Evolutionary conservation across 1,284 basidiomycete genomes (phyloP).

Genomic region (Sporisorium exsertum): DNA sequence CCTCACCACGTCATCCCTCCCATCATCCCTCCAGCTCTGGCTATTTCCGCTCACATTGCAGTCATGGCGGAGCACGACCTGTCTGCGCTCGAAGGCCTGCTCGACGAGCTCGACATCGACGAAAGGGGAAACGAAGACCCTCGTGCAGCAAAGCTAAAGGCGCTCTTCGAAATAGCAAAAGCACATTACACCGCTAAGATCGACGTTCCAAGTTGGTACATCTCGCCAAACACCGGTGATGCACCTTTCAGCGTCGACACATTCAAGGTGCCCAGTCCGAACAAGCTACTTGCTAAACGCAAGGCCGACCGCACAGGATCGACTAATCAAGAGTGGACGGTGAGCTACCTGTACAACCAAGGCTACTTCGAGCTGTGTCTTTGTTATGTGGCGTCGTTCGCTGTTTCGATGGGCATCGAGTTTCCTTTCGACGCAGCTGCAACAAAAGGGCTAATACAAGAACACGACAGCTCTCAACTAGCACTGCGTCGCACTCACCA

Average conservation of each 20-base stretch:
- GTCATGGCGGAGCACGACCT: slow-evolving; percentile 37
- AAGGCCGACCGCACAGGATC: slow-evolving; percentile 23
- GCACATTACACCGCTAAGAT: slow-evolving; percentile 40
- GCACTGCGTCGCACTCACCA: slow-evolving; percentile 22
- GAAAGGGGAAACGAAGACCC: slow-evolving; percentile 29
- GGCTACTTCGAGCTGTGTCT: slow-evolving; percentile 38
- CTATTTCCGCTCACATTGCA: not conserved
- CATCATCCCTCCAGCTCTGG: not conserved
- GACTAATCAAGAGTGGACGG: slow-evolving; percentile 44
- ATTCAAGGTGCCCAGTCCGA: slow-evolving; percentile 16
- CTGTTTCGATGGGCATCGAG: slow-evolving; percentile 25
- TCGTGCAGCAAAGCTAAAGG: slow-evolving; percentile 34
- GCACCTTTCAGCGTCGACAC: slow-evolving; percentile 5
- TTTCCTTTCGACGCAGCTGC: slow-evolving; percentile 1
- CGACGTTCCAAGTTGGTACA: slow-evolving; percentile 31
- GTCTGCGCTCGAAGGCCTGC: slow-evolving; percentile 31
- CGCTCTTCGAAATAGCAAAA: slow-evolving; percentile 42
- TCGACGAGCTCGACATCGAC: slow-evolving; percentile 41
- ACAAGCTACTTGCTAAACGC: slow-evolving; percentile 6
- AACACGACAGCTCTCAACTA: slow-evolving; percentile 26
- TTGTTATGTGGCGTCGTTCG: slow-evolving; percentile 37
- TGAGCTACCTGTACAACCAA: slow-evolving; percentile 33
- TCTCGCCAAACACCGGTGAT: slow-evolving; percentile 5
- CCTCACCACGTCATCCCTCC: not conserved
- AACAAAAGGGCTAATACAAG: not conserved